These are phyloP conservation scores for Tylopilus vinaceipallidus DNA, from an alignment of 768 basidiomycete genomes.

Conservation along the genomic window DNA sequence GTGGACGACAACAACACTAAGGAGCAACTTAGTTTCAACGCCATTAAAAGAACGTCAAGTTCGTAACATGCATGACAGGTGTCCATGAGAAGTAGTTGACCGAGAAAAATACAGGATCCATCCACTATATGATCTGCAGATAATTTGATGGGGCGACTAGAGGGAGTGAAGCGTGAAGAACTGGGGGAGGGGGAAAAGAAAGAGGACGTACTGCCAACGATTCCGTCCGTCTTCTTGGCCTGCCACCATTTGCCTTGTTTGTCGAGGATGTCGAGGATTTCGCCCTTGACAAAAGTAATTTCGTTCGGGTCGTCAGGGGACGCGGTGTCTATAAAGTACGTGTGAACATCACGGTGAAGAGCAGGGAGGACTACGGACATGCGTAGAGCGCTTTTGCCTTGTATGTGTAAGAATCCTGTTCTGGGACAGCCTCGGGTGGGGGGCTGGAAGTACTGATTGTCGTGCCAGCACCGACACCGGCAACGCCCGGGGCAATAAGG, in stretches of 20 bases:
- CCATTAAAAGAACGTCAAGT: slow-evolving; percentile 33
- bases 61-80: slow-evolving; percentile 27
- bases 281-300: slow-evolving; percentile 90
- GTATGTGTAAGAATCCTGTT: slow-evolving; percentile 54
- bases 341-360: slow-evolving; percentile 21
- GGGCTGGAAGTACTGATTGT: slow-evolving; percentile 23
- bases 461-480: slow-evolving; percentile 58
- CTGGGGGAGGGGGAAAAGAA: background rate
- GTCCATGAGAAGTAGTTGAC: slow-evolving; percentile 24
- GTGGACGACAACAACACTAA: slow-evolving; percentile 26
- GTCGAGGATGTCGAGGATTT: slow-evolving; percentile 89
- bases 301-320: slow-evolving; percentile 95
- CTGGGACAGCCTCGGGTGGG: slow-evolving; percentile 29
- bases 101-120: slow-evolving; percentile 12
- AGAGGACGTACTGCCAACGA: slow-evolving; percentile 65
- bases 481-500: slow-evolving; percentile 61
- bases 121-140: slow-evolving; percentile 67
- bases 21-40: slow-evolving; percentile 17
- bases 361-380: slow-evolving; percentile 50
- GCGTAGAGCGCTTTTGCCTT: slow-evolving; percentile 89
- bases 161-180: slow-evolving; percentile 13
- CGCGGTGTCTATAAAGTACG: slow-evolving; percentile 68
- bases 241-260: slow-evolving; percentile 96
- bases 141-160: slow-evolving; percentile 86
- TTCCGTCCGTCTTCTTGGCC: slow-evolving; percentile 74